A percentile compares a stretch with the other conserved stretches of the same genome.
Conservation (phyloP, 2,329 filamentous ascomycete species). For the Helicocarpus griseus region DNA sequence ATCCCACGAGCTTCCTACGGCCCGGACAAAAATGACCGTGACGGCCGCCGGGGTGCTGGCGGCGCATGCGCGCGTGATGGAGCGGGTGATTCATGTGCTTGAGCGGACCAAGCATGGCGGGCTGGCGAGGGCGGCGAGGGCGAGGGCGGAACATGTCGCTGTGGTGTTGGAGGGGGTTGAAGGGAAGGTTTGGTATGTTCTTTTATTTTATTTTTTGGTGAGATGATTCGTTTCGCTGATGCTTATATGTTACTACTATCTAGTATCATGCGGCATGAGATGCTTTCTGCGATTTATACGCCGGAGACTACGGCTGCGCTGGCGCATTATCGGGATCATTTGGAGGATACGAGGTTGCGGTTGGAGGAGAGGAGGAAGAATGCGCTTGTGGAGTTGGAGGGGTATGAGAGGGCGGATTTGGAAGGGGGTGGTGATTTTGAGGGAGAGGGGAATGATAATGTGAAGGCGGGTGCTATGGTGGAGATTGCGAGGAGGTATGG, state of each 20-base stretch:
- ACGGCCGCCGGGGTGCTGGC: slow-evolving; percentile 27
- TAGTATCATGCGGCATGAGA: slow-evolving; percentile 29
- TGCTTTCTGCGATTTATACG: slow-evolving; percentile 28
- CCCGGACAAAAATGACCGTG: slow-evolving; percentile 25
- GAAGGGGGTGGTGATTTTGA: slow-evolving; percentile 1
- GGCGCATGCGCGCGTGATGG: slow-evolving; percentile 23
- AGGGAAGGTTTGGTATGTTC: slow-evolving; percentile 27
- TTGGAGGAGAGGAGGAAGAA: slow-evolving; percentile 23
- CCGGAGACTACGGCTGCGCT: slow-evolving; percentile 27
- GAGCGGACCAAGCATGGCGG: slow-evolving; percentile 32
- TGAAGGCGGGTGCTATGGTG: slow-evolving; percentile 20
- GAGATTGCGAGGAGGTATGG: slow-evolving; percentile 32
- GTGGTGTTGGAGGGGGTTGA: slow-evolving; percentile 29
- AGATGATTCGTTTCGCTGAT: no score
- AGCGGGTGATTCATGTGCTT: slow-evolving; percentile 30
- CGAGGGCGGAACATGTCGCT: slow-evolving; percentile 31
- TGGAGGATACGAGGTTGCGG: slow-evolving; percentile 19
- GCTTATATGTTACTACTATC: no score
- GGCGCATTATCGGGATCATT: slow-evolving; percentile 23
- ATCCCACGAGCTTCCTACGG: slow-evolving; percentile 23
- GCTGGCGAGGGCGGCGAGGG: slow-evolving; percentile 25
- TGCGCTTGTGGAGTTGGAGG: slow-evolving; percentile 24
- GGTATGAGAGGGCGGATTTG: slow-evolving; percentile 24
- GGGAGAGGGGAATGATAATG: slow-evolving; percentile 4
- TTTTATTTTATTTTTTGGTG: slow-evolving; percentile 4